Evolutionary conservation across 495 filamentous ascomycete genomes (phyloP).

Genomic region (Talaromyces adpressus): DNA sequence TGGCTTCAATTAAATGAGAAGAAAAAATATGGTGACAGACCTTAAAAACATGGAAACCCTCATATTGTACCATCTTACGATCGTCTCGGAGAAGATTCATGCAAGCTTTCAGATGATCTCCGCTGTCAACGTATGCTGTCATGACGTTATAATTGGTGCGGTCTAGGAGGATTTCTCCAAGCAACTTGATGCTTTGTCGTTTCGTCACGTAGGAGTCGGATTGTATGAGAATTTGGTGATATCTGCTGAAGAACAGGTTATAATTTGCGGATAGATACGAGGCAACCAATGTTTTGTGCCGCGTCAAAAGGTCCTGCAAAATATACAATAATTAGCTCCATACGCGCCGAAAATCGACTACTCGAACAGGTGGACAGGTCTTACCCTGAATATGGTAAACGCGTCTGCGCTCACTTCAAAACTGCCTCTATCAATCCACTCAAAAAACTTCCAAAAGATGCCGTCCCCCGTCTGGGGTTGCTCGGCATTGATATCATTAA

Average conservation of each 20-base stretch:
- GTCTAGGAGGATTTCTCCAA: slow-evolving; percentile 92
- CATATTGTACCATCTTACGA: slow-evolving; percentile 97
- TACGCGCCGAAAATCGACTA: background rate
- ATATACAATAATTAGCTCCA: background rate
- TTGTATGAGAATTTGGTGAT: slow-evolving; percentile 81
- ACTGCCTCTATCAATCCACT: slow-evolving; percentile 88
- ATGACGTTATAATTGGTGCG: slow-evolving; percentile 96
- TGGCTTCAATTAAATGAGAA: background rate
- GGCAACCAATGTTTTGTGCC: slow-evolving; percentile 83
- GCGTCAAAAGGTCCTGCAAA: slow-evolving; percentile 79
- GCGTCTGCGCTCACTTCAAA: slow-evolving; percentile 98
- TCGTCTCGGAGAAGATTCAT: slow-evolving; percentile 96
- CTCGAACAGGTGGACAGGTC: slow-evolving; percentile 14
- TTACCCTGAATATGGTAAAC: slow-evolving; percentile 91
- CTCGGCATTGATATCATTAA: slow-evolving; percentile 61
- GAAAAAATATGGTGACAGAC: slow-evolving; percentile 30
- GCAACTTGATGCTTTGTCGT: slow-evolving; percentile 92
- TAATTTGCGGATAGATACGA: slow-evolving; percentile 83
- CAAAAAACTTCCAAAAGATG: slow-evolving; percentile 96
- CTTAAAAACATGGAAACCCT: slow-evolving; percentile 99
- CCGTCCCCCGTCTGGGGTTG: slow-evolving; percentile 64
- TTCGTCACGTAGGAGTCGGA: slow-evolving; percentile 97
- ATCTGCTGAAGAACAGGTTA: slow-evolving; percentile 80
- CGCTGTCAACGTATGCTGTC: slow-evolving; percentile 91
- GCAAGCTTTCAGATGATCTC: slow-evolving; percentile 91